Base-by-base conservation (phyloP, 148 eudicot genomes). In the Camellia sinensis region DNA sequence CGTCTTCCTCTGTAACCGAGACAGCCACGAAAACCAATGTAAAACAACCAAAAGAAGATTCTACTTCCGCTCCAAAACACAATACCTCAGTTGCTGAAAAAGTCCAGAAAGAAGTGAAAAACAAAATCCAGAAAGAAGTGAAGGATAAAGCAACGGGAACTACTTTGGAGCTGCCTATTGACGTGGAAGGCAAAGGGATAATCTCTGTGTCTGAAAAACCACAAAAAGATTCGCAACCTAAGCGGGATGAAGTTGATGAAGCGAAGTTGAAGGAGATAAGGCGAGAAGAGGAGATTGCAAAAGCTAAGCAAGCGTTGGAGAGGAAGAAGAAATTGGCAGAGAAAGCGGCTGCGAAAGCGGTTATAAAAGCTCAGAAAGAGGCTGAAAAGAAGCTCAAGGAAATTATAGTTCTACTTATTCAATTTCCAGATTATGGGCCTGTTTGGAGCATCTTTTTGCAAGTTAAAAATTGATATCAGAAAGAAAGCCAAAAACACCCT, bases 371-470 rank as follows among this genome's bases (percentile, higher is more conserved):
- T 73, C 94, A 93, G 80, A 95, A 93, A 86, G 97, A 95, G 83
- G 97, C 99, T 78, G 98, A 93, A 74, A 93, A 93, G 91, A 95
- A 95, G 89, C 90, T 83, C 45, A 95, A 92, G 97, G 99, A 68
- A 89, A 71, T 46, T 85, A 15, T 18, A 84, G 7, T 50, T 54
- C 21, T n/a, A 19, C 50, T 12, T 57, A 12, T 14, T 40, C 14
- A 19, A 1, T 10, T 43, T 67, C 52, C 53, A 17, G 11, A 56
- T 48, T 40, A 29, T 37, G 43, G 41, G 19, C 37, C 37, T 29
- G 37, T 29, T 29, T 29, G 37, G 37, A 29, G 37, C 37, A 29
- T 29, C 37, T 29, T 29, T 29, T 29, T 29, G 37, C 37, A 29
- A 29, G 37, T 29, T 29, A 29, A 29, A 29, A 29, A 1, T 29